A percentile compares a stretch with the other conserved stretches of the same genome.
Conservation (phyloP, 108 stramenopile species). For the Discostella pseudostelligera region DNA sequence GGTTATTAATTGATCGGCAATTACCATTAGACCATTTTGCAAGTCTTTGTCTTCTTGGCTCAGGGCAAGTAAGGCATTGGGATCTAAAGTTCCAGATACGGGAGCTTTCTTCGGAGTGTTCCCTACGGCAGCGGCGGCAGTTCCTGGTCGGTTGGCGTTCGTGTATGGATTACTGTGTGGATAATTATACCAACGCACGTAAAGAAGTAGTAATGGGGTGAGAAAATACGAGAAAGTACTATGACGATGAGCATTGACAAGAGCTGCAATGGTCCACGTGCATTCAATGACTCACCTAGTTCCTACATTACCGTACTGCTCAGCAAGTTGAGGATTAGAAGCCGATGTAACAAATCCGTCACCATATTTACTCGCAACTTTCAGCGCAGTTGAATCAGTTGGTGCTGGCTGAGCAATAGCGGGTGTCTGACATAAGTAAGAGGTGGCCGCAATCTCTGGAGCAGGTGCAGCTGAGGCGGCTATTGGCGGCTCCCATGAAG, state of each 20-base stretch:
- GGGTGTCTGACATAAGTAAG: conserved; percentile 6
- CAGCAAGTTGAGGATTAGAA: conserved; percentile 81
- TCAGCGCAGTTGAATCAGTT: conserved; percentile 32
- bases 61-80: conserved; percentile 44
- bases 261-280: not conserved
- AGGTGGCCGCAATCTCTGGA: conserved; percentile 17
- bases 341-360: conserved; percentile 89
- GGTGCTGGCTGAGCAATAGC: conserved; percentile 14
- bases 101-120: conserved; percentile 49
- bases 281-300: conserved; percentile 53
- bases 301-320: conserved; percentile 88
- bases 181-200: conserved; percentile 7
- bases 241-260: no score
- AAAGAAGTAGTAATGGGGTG: no score
- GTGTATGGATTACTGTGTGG: conserved; percentile 70
- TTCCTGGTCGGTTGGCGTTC: conserved; percentile 70
- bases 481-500: conserved; percentile 73
- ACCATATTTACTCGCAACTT: conserved; percentile 82
- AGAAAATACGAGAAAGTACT: no score
- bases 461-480: conserved; percentile 32
- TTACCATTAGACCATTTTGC: conserved; percentile 56
- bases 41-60: conserved; percentile 56
- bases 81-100: conserved; percentile 63
- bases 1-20: conserved; percentile 47
- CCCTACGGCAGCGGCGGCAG: conserved; percentile 60